Evolutionary conservation across 2,329 filamentous ascomycete species (phyloP), one percentile per base, ranked within the genome.

Genomic region (Stachybotrys echinatus): DNA sequence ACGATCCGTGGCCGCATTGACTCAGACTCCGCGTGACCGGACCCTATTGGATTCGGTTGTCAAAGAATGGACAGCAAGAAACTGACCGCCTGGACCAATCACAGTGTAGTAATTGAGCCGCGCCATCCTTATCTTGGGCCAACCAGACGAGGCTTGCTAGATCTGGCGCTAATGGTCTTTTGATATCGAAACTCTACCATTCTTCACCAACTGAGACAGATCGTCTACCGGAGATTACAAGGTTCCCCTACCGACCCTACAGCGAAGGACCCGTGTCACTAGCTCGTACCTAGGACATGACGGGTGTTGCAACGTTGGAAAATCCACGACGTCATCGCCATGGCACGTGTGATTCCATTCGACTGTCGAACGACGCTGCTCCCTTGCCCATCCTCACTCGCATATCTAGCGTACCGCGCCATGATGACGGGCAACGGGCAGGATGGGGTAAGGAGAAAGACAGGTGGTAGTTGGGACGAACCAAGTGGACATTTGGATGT

Each of bases 41-140:
- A 14, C 27, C 27, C 14, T 34, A 34, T 5, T 34, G 27, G 27
- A 58, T n/a, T n/a, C n/a, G n/a, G n/a, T 55, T 64, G 65, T 65
- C 61, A 64, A 63, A 67, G 60, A 56, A 62, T 66, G 60, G 68
- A 71, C 69, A 71, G 59, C 68, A 71, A 62, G 62, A 75, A 74
- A 72, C 59, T 61, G 55, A 47, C 45, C 42, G 50, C 45, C 42
- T 20, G 48, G 52, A 54, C 71, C 71, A 74, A 74, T 74, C 68
- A 72, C 19, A 20, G 19, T 42, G 38, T 17, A 23, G n/a, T 50
- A 48, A 49, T 52, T 51, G 50, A 37, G 45, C 51, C 51, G 53
- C 53, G 46, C 45, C 49, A 56, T 61, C 50, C 72, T 74, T 74
- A 74, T 74, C 72, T 70, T 56, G 54, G 57, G 52, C 69, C 71